Percentiles rank a stretch among this genome's conserved stretches.
Conservation (phyloP, 495 filamentous ascomycete species). For the Tetracladium setigerum region DNA sequence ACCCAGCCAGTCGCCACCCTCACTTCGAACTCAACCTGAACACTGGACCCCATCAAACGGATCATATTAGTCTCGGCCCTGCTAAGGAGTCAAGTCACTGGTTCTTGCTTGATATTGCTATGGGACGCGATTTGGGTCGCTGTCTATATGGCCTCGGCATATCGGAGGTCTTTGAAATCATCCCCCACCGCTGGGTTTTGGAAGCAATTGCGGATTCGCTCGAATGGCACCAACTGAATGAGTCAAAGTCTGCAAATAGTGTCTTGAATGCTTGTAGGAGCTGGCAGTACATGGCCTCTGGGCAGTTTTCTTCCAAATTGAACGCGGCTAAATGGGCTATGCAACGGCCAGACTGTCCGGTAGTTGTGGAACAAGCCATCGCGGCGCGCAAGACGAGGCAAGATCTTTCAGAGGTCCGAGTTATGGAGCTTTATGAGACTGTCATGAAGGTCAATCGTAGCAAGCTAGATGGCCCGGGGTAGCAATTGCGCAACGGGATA, state of each 20-base stretch:
- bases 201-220: background rate
- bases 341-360: background rate
- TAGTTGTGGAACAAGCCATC: background rate
- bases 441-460: too few species aligned
- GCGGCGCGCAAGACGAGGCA: background rate
- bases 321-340: background rate
- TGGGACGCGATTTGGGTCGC: background rate
- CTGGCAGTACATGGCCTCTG: background rate
- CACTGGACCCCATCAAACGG: background rate
- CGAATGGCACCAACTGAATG: background rate
- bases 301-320: background rate
- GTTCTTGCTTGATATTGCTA: background rate
- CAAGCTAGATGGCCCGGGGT: too few species aligned
- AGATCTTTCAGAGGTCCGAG: too few species aligned
- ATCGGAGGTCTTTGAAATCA: background rate
- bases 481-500: too few species aligned
- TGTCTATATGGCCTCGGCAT: background rate
- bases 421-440: too few species aligned
- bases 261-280: background rate
- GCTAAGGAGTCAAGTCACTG: background rate
- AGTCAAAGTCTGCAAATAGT: background rate
- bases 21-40: background rate
- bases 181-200: background rate
- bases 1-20: background rate
- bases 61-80: background rate